Evolutionary conservation across 805 yeast species (phyloP).

Genomic region (Candida qinlingensis): DNA sequence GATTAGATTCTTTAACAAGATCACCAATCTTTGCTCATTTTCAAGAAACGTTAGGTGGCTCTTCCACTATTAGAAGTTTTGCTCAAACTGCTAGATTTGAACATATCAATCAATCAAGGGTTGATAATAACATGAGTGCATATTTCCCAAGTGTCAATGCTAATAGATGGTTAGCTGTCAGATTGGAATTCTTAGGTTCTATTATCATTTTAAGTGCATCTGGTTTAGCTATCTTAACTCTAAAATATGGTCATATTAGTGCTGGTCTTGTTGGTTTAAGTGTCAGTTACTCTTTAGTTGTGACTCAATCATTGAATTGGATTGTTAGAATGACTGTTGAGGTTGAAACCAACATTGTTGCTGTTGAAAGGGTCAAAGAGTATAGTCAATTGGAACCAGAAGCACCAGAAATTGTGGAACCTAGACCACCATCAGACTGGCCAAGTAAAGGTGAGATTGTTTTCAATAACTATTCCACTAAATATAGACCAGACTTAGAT

Average conservation of each 20-base stretch:
- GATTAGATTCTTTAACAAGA: conserved; percentile 73
- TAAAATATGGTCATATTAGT: conserved; percentile 63
- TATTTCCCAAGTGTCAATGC: conserved; percentile 89
- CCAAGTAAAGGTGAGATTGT: conserved; percentile 64
- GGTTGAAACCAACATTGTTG: conserved; percentile 94
- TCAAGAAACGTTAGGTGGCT: conserved; percentile 77
- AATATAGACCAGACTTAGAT: conserved; percentile 78
- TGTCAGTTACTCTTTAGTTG: conserved; percentile 86
- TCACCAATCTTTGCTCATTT: conserved; percentile 82
- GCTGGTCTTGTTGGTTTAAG: conserved; percentile 95
- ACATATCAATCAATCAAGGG: conserved; percentile 58
- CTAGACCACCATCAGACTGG: conserved; percentile 70
- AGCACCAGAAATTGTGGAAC: conserved; percentile 67
- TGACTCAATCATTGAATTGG: conserved; percentile 94
- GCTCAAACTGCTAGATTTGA: conserved; percentile 58
- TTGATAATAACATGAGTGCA: conserved; percentile 87
- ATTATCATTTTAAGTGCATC: conserved; percentile 84
- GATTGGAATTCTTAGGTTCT: conserved; percentile 89
- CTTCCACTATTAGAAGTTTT: conserved; percentile 71
- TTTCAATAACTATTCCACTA: conserved; percentile 72
- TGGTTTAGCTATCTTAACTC: conserved; percentile 56
- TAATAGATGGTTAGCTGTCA: conserved; percentile 95
- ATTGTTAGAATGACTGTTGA: conserved; percentile 98
- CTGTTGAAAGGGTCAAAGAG: conserved; percentile 91
- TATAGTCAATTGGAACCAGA: conserved; percentile 77